Conservation (phyloP, 164 flowering plant species). For the Annona squamosa region DNA sequence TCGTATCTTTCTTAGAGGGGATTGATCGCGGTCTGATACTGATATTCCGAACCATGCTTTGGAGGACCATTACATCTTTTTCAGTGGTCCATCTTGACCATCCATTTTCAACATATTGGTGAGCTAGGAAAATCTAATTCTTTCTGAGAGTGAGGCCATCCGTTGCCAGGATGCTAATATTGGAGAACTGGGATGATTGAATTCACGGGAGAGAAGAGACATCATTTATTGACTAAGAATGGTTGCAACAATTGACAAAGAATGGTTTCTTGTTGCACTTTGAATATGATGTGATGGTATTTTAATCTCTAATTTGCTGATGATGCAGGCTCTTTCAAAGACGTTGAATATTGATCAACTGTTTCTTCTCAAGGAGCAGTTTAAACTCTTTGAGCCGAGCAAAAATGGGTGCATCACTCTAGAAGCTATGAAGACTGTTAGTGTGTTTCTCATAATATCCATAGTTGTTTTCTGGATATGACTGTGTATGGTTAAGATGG, state of each 20-base stretch:
- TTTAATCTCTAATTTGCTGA: constrained; percentile 9
- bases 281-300: background rate
- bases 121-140: background rate
- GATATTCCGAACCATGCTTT: background rate
- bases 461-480: background rate
- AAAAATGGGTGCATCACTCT: constrained; percentile 56
- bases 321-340: constrained; percentile 68
- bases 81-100: background rate
- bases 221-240: background rate
- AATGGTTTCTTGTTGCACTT: background rate
- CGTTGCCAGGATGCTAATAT: background rate
- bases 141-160: background rate
- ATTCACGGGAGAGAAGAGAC: no score
- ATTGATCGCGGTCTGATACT: background rate
- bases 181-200: background rate
- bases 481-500: background rate
- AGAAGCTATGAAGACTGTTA: constrained; percentile 57
- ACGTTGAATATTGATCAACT: constrained; percentile 71
- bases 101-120: background rate
- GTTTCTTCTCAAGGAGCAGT: constrained; percentile 70
- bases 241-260: background rate
- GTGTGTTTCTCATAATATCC: constrained; percentile 11
- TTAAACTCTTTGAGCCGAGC: constrained; percentile 58
- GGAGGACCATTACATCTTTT: no score
- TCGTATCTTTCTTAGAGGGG: background rate